Evolutionary conservation across 179 eudicot genomes (phyloP).

Genomic region (Camellia oleifera): DNA sequence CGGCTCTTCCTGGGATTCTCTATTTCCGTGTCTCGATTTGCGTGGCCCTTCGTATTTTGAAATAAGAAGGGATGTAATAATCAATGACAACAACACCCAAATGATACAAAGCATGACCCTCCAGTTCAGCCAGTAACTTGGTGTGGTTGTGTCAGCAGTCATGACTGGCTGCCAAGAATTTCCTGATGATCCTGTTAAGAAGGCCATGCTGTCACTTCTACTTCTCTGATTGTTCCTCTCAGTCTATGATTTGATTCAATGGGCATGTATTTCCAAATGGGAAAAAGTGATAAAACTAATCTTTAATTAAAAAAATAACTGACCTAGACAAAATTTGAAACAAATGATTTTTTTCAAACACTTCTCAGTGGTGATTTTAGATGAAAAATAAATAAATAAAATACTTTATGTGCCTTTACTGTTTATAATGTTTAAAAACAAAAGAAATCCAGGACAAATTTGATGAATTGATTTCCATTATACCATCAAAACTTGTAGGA

Average conservation of each 20-base stretch:
- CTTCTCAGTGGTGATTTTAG: neutral
- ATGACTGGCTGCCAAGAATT: constrained; percentile 52
- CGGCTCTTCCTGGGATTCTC: constrained; percentile 15
- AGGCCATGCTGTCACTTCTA: constrained; percentile 34
- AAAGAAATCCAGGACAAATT: constrained; percentile 1
- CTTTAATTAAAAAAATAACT: neutral
- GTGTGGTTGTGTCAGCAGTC: constrained; percentile 44
- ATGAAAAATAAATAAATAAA: neutral
- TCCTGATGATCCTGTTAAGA: constrained; percentile 42
- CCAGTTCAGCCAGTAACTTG: constrained; percentile 90
- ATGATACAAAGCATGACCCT: constrained; percentile 51
- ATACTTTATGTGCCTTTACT: neutral
- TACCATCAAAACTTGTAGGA: neutral
- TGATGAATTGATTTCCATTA: neutral
- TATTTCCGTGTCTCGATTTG: constrained; percentile 17
- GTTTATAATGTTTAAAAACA: neutral
- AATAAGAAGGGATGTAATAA: constrained; percentile 47
- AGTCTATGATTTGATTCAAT: constrained; percentile 7
- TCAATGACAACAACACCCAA: constrained; percentile 49
- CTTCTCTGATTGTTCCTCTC: neutral
- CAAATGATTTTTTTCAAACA: neutral
- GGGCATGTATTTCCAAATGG: neutral
- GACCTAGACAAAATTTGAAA: constrained; percentile 1
- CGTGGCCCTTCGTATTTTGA: constrained; percentile 57
- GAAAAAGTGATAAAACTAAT: neutral